phyloP scores from a whole-genome alignment of 2,329 filamentous ascomycete genomes.

The Pseudogymnoascus pannorum region DNA sequence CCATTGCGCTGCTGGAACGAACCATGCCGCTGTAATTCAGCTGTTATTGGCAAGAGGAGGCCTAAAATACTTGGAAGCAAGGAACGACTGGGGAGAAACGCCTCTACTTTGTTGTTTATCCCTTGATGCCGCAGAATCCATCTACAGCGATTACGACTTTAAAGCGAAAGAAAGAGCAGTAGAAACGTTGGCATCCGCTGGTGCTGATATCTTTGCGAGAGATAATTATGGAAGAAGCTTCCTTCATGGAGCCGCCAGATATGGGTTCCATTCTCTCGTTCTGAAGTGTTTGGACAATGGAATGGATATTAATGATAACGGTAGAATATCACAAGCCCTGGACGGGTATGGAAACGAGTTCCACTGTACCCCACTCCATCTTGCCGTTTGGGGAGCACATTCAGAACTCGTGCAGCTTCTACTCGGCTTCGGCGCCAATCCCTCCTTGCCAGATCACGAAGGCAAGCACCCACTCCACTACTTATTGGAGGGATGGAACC shows the following conservation, averaged over 20 bases:
- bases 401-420: not conserved
- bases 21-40: not conserved
- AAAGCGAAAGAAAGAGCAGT: not conserved
- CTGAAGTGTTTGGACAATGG: not conserved
- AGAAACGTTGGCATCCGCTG: not conserved
- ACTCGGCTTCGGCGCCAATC: not conserved
- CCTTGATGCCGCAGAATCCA: not conserved
- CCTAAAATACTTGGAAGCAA: not conserved
- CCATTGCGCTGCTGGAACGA: not conserved
- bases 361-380: not conserved
- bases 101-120: not conserved
- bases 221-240: not conserved
- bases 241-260: not conserved
- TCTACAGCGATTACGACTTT: not conserved
- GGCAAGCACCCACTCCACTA: not conserved
- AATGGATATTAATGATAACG: not conserved
- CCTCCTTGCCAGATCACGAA: not conserved
- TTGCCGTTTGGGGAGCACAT: not conserved
- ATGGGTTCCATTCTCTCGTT: not conserved
- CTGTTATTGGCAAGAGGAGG: not conserved
- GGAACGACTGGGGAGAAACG: not conserved
- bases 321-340: not conserved
- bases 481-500: not conserved
- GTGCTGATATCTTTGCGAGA: not conserved
- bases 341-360: not conserved